Evolutionary conservation across 306 rosid species (phyloP).

Genomic region (Albizia julibrissin): DNA sequence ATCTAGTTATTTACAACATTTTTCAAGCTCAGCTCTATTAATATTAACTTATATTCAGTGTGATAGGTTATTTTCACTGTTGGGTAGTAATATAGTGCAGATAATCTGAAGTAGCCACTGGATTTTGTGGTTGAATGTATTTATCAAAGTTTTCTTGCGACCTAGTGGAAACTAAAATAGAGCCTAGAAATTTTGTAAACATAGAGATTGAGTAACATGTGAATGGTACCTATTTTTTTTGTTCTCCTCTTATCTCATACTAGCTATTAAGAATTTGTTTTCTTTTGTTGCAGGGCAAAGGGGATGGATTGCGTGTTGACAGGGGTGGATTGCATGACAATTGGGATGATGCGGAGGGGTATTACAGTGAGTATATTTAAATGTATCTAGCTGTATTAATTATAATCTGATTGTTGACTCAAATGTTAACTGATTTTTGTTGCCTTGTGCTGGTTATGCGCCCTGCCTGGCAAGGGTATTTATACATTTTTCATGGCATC

Average conservation of each 20-base stretch:
- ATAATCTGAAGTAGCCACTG: neutral
- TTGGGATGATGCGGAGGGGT: slow-evolving; percentile 99
- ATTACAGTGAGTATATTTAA: slow-evolving; percentile 71
- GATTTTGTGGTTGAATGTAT: neutral
- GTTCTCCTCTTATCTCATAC: neutral
- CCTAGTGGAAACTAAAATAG: neutral
- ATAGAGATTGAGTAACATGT: neutral
- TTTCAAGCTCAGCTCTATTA: neutral
- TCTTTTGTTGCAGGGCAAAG: slow-evolving; percentile 65
- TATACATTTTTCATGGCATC: neutral
- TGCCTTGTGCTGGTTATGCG: neutral
- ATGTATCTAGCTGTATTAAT: slow-evolving; percentile 12
- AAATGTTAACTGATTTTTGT: slow-evolving; percentile 2
- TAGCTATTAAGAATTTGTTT: slow-evolving; percentile 9
- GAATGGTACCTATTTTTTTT: neutral
- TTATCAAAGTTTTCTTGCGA: neutral
- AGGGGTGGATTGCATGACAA: slow-evolving; percentile 88
- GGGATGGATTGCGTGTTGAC: slow-evolving; percentile 71
- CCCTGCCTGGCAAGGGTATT: neutral
- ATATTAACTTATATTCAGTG: neutral
- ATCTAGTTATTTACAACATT: neutral
- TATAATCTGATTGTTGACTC: slow-evolving; percentile 10
- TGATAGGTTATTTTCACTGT: neutral
- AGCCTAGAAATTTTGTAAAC: neutral
- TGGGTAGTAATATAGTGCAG: neutral